Evolutionary conservation across 169 alveolate species (phyloP), one percentile per base, ranked within the genome.

Genomic region (Plasmodium coatneyi): DNA sequence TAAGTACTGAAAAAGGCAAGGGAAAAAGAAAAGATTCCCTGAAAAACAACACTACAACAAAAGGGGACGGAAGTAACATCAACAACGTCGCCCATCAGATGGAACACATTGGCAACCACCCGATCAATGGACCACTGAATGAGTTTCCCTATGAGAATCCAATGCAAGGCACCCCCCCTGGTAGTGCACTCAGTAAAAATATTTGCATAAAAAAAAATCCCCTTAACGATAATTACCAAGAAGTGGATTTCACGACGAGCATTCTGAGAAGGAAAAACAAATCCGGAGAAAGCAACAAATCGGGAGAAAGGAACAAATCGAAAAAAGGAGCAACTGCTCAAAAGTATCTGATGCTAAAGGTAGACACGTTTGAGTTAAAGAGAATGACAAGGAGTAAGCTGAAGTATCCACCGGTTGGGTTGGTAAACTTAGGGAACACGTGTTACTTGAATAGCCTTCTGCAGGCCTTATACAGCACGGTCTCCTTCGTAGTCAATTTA

Each of bases 371-470:
- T 2, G 80, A 74, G 22, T 54, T 86, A 7, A 78, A 86, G 36
- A 74, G 74, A 9, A 86, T 86, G 93, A 74, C 19, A 25, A 74
- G 74, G 66, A 56, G 93, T 74, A 76, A 86, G 28, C 25, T 74
- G 43, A 72, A 36, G 43, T 81, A 76, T 19, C 87, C 93, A 19
- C 95, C 96, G 41, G 90, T 95, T 3, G 99, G 99, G 0, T 30
- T 98, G 19, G 96, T 97, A 43, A 98, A 98, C 89, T 95, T 98
- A 54, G 99, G 99, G 2, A 98, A 98, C 81, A 98, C 99, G 16
- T 99, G 99, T 95, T 99, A 99, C 90, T 97, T 98, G 98, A 99
- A 98, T 94, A 97, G 99, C 49, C 87, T 98, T 25, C 90, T 99
- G 71, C 98, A 99, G 94, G 98, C 99, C 41, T 95, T 99, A n/a